A percentile compares a stretch with the other conserved stretches of the same genome.
These are phyloP conservation scores for Metschnikowia orientalis DNA, from an alignment of 805 yeast species.

Conservation along the genomic window DNA sequence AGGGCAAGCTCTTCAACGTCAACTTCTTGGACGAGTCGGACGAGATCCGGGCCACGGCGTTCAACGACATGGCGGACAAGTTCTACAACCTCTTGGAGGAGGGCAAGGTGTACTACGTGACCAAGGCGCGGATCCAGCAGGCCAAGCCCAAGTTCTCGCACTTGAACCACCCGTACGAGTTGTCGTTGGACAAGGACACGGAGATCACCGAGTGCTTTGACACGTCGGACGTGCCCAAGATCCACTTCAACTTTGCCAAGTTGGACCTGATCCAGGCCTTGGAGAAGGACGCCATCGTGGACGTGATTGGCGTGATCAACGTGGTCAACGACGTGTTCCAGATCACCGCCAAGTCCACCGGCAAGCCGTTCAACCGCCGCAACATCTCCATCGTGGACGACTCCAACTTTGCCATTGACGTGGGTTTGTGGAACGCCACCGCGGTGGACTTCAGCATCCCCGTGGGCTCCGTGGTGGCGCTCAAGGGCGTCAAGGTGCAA, in stretches of 20 bases:
- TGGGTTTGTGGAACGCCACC: slow-evolving; percentile 87
- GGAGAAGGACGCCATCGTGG: slow-evolving; percentile 70
- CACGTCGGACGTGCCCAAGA: slow-evolving; percentile 65
- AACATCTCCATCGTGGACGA: slow-evolving; percentile 85
- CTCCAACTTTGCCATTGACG: slow-evolving; percentile 64
- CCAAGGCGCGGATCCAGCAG: slow-evolving; percentile 74
- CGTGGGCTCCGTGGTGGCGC: slow-evolving; percentile 80
- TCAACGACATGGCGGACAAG: slow-evolving; percentile 79
- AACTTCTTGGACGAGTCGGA: slow-evolving; percentile 91
- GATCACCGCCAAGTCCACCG: slow-evolving; percentile 81
- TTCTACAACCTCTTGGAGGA: slow-evolving; percentile 75
- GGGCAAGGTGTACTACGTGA: slow-evolving; percentile 81
- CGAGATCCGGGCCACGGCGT: slow-evolving; percentile 93
- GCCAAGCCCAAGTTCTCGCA: slow-evolving; percentile 85
- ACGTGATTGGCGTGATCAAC: slow-evolving; percentile 83
- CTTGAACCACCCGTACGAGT: slow-evolving; percentile 83
- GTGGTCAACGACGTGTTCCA: slow-evolving; percentile 71
- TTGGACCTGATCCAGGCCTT: slow-evolving; percentile 60
- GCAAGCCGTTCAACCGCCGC: slow-evolving; percentile 89
- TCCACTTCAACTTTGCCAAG: slow-evolving; percentile 71
- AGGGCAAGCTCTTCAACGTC: slow-evolving; percentile 84
- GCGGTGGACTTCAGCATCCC: slow-evolving; percentile 74
- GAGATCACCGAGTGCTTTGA: slow-evolving; percentile 64
- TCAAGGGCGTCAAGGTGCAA: slow-evolving; percentile 84
- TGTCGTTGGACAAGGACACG: slow-evolving; percentile 75